phyloP scores from a whole-genome alignment of 768 basidiomycete genomes.

The Tubosaeta sp. region DNA sequence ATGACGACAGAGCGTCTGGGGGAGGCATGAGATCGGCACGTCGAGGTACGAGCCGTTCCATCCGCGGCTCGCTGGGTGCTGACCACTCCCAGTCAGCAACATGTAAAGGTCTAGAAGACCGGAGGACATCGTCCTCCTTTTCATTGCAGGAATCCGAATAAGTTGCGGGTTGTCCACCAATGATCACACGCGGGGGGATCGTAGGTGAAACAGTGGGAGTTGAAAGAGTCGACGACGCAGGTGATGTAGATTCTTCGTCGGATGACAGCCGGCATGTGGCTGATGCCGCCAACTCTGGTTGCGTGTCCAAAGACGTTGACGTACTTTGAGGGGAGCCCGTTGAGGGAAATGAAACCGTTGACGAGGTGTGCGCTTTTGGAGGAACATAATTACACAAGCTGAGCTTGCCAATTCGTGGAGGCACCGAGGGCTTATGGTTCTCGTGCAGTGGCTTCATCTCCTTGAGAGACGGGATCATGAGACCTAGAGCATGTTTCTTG shows the following conservation, averaged over 20 bases:
- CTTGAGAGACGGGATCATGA: slow-evolving; percentile 5
- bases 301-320: background rate
- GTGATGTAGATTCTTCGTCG: slow-evolving; percentile 20
- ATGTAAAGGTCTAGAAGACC: background rate
- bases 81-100: slow-evolving; percentile 26
- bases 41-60: background rate
- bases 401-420: slow-evolving; percentile 20
- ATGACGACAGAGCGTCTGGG: slow-evolving; percentile 23
- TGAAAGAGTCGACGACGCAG: slow-evolving; percentile 26
- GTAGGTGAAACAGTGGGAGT: slow-evolving; percentile 22
- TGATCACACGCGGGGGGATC: slow-evolving; percentile 20
- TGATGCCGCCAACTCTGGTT: background rate
- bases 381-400: slow-evolving; percentile 32
- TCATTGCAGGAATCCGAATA: background rate
- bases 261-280: background rate
- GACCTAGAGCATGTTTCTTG: slow-evolving; percentile 13
- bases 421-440: background rate
- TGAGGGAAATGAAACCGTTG: slow-evolving; percentile 4
- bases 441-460: background rate
- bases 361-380: slow-evolving; percentile 12
- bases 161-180: slow-evolving; percentile 26
- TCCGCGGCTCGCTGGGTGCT: background rate
- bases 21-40: background rate
- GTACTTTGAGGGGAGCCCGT: background rate
- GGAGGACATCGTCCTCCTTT: background rate